Evolutionary conservation across 2,329 filamentous ascomycete species (phyloP), one percentile per base, ranked within the genome.

Genomic region (Beauveria varroae): DNA sequence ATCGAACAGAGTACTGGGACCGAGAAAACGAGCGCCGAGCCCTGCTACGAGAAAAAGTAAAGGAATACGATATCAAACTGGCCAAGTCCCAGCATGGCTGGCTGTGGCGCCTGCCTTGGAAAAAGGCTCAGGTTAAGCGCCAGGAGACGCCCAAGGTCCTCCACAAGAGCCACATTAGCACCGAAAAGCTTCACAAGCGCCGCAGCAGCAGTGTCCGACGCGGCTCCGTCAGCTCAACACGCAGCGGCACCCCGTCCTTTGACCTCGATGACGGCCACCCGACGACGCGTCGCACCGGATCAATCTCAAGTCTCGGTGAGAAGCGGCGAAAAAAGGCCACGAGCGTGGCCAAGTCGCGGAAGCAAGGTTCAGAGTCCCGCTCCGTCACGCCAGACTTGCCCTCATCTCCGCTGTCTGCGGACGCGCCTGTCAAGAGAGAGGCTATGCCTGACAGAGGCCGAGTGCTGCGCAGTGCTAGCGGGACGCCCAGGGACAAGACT

Each of bases 1-100:
- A 96, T 74, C 84, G 95, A 58, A 87, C 88, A 40, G 93, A 97
- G 63, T 99, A 97, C 75, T 99, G 95, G 95, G 93, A 97, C 68
- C 87, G 87, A 64, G 95, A 99, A 73, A 99, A 99, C 70, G 91
- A 96, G 73, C 87, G 93, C 2, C 86, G 95, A 14, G 84, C 88
- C 3, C 77, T 89, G 62, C 78, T 97, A 26, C 83, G 91, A 47
- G 71, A 81, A 49, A 89, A 89, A 70, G 78, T 96, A 55, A 84
- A 86, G 64, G 82, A 86, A 57, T 82, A 84, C 37, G 87, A 93
- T 67, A 81, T 82, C 20, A 85, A 88, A 63, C 76, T 90, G 44
- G 86, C 88, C 14, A 86, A 84, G 68, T 79, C 86, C 68, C 80
- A 87, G 64, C 86, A 88, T 57, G 84, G 88, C 24, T 90, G 87